phyloP scores from a whole-genome alignment of 371 early-diverging fungal species.

The Rhizopus arrhizus region DNA sequence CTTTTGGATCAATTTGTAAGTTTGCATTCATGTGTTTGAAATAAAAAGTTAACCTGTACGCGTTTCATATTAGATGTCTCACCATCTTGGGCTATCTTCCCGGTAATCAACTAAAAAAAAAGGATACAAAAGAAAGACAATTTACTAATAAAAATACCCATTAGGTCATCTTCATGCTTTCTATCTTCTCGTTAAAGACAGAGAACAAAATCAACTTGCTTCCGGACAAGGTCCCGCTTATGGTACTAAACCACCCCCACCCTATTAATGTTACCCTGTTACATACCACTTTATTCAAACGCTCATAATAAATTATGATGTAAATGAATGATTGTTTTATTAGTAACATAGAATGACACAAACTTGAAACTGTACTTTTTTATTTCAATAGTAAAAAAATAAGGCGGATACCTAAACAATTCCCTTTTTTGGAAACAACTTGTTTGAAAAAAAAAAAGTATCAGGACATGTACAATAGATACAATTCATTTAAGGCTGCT shows the following conservation, averaged over 20 bases:
- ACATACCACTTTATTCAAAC: too few relatives aligned
- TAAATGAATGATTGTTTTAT: too few relatives aligned
- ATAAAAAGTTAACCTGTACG: not conserved
- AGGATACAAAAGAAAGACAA: not conserved
- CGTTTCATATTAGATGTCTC: conserved; percentile 25
- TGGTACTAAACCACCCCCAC: not conserved
- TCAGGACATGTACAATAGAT: too few relatives aligned
- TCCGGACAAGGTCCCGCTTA: not conserved
- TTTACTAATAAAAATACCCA: too few relatives aligned
- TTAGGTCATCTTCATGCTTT: conserved; percentile 48
- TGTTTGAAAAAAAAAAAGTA: too few relatives aligned
- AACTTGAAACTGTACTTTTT: too few relatives aligned
- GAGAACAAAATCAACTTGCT: conserved; percentile 26
- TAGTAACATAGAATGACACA: too few relatives aligned
- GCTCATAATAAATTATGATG: too few relatives aligned
- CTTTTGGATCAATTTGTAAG: conserved; percentile 56
- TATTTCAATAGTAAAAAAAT: too few relatives aligned
- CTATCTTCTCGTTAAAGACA: conserved; percentile 44
- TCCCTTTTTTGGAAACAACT: too few relatives aligned
- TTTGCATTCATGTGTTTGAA: not conserved
- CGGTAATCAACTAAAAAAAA: conserved; percentile 15
- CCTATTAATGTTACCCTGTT: too few relatives aligned
- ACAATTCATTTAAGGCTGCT: not conserved
- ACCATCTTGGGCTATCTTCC: conserved; percentile 47
- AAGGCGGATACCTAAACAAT: too few relatives aligned